Percentiles rank a stretch among this genome's conserved stretches.
These are phyloP conservation scores for Phanerochaete sordida DNA, from an alignment of 768 basidiomycete genomes.

Conservation along the genomic window DNA sequence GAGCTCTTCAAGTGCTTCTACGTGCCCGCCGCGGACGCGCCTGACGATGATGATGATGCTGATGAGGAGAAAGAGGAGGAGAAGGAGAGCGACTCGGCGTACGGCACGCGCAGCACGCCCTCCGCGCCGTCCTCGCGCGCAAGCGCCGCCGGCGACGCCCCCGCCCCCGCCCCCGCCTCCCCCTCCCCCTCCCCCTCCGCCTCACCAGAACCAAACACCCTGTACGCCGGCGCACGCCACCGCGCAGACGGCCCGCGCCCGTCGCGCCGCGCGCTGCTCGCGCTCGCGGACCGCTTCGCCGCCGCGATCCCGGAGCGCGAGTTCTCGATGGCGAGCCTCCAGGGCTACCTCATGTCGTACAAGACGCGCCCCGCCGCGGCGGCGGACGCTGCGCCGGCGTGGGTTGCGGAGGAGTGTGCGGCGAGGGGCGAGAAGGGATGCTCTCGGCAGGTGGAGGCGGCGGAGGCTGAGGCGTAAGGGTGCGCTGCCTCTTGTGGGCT, in stretches of 20 bases:
- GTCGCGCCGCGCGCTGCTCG: conserved; percentile 32
- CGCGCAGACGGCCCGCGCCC: conserved; percentile 21
- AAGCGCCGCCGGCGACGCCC: background rate
- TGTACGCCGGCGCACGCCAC: conserved; percentile 6
- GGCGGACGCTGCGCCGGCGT: conserved; percentile 1
- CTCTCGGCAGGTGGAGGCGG: too few species aligned
- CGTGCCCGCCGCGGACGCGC: conserved; percentile 27
- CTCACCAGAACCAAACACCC: background rate
- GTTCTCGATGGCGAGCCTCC: conserved; percentile 40
- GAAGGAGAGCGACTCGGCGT: conserved; percentile 1
- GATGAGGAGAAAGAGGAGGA: background rate
- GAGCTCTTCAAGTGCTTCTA: conserved; percentile 72
- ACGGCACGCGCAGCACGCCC: background rate
- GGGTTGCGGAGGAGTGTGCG: conserved; percentile 8
- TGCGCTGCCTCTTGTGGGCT: too few species aligned
- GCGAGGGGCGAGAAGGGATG: conserved; percentile 3
- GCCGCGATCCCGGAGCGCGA: conserved; percentile 45
- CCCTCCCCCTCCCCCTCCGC: too few species aligned
- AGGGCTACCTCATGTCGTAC: conserved; percentile 67
- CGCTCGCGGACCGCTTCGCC: conserved; percentile 56
- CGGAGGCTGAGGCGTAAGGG: too few species aligned
- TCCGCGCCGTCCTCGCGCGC: background rate
- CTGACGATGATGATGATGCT: background rate
- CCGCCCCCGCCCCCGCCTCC: too few species aligned
- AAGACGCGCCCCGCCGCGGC: conserved; percentile 60